Base-by-base conservation (phyloP, 2,329 filamentous ascomycete species). In the Dactylella cylindrospora region DNA sequence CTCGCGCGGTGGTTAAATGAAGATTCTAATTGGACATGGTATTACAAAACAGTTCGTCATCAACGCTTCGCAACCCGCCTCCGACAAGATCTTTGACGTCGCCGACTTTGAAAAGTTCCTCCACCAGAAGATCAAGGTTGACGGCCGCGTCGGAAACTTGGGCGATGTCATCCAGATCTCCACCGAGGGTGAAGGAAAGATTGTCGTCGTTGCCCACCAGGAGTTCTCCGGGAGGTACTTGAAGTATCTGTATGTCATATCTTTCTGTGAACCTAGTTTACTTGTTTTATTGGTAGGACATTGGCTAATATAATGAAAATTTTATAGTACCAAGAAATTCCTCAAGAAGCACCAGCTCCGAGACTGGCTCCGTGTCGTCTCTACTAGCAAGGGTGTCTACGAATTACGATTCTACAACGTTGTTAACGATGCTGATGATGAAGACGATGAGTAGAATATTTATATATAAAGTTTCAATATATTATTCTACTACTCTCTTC, bases 361-460 rank as follows among this genome's bases (percentile, higher is more conserved):
- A 80, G 93, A 98, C 83, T 98, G 93, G 93, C 88, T 98, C 75
- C 90, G 93, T 73, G 91, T 98, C 72, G 93, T 98, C 74, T 94
- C 90, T 71, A 97, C 91, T 76, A 90, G 87, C 77, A 91, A 91
- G 81, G 91, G 93, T 75, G 90, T 96, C 70, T 98, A 98, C 82
- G 90, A 96, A 83, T 86, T 98, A 79, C 90, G 95, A 82, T 98
- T 98, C 90, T 98, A 95, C 90, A 98, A 98, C 83, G 90, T 98
- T 75, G 91, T 96, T 74, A 93, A 95, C 78, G 93, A 98, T 76
- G 91, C 90, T 76, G 90, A 83, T 71, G 93, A 97, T 71, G 93
- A 98, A 74, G 93, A 98, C 75, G 93, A 98, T 74, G 93, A 98
- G 78, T 98, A 96, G 83, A 84, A 72, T 71, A 64, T 67, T 67